These are phyloP conservation scores for Candida insectalens DNA, from an alignment of 805 yeast genomes.

Conservation along the genomic window DNA sequence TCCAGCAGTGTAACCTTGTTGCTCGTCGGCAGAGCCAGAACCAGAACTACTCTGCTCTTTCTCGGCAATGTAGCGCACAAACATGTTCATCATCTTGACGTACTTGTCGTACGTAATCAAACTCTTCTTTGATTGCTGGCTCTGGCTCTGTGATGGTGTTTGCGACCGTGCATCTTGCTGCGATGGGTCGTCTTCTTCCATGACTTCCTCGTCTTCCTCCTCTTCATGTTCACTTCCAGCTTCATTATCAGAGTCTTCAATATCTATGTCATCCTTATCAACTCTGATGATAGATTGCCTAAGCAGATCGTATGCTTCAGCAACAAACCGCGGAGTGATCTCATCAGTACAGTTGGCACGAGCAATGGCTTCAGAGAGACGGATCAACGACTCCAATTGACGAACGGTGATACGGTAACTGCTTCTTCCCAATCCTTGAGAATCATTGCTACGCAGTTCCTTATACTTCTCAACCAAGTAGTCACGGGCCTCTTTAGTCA, in stretches of 20 bases:
- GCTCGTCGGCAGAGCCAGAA: conserved; percentile 28
- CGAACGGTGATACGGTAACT: conserved; percentile 94
- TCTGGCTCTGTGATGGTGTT: conserved; percentile 3
- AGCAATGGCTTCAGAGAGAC: conserved; percentile 93
- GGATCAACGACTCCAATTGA: conserved; percentile 88
- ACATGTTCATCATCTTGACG: conserved; percentile 69
- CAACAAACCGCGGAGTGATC: conserved; percentile 74
- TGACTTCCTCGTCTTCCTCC: conserved; percentile 27
- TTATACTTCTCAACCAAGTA: conserved; percentile 71
- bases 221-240: conserved; percentile 20
- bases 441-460: conserved; percentile 80
- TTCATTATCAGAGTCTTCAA: conserved; percentile 35
- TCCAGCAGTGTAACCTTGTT: conserved; percentile 53
- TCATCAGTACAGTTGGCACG: conserved; percentile 91
- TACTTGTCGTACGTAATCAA: conserved; percentile 80
- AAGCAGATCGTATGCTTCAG: conserved; percentile 85
- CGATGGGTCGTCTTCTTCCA: conserved; percentile 8
- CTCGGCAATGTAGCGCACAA: conserved; percentile 44
- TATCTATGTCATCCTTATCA: conserved; percentile 84
- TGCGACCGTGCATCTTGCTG: conserved; percentile 1
- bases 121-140: conserved; percentile 20
- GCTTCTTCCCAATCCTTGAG: conserved; percentile 77
- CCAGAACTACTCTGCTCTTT: conserved; percentile 33
- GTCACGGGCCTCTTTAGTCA: conserved; percentile 75
- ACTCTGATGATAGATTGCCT: conserved; percentile 90